These are phyloP conservation scores for Linnemannia exigua DNA, from an alignment of 192 early-diverging fungal species.

Conservation along the genomic window DNA sequence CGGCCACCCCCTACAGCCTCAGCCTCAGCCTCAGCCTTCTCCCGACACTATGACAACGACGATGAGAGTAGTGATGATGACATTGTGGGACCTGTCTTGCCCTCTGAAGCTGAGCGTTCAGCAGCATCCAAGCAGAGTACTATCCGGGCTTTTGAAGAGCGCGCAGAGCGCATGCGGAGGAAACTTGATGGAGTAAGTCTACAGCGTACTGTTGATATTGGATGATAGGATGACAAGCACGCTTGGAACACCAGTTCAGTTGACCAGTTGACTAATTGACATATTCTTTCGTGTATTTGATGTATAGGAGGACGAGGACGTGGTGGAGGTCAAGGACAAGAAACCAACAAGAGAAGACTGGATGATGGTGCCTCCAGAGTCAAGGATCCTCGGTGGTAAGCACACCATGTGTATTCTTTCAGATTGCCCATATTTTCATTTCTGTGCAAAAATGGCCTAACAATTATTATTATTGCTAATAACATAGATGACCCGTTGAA, in stretches of 20 bases:
- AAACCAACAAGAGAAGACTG: constrained; percentile 65
- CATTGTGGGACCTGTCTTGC: constrained; percentile 57
- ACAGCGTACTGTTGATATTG: too few species aligned
- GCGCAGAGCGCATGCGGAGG: constrained; percentile 58
- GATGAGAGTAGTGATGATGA: constrained; percentile 49
- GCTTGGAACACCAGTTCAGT: not conserved
- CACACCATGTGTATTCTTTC: not conserved
- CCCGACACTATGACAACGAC: constrained; percentile 8
- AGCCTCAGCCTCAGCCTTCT: not conserved
- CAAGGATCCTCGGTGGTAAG: constrained; percentile 51
- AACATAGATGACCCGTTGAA: constrained; percentile 50
- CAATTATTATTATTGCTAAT: not conserved
- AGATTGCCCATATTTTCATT: not conserved
- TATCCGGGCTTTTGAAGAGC: constrained; percentile 56
- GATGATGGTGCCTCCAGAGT: constrained; percentile 74
- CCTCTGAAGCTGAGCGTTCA: constrained; percentile 39
- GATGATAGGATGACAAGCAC: not conserved
- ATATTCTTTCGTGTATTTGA: not conserved
- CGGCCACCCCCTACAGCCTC: constrained; percentile 17
- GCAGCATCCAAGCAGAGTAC: constrained; percentile 38
- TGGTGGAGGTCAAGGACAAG: constrained; percentile 17
- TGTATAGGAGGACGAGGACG: constrained; percentile 14
- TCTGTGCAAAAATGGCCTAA: not conserved
- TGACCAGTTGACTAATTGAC: not conserved
- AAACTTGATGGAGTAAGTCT: constrained; percentile 44